Evolutionary conservation across 1,284 basidiomycete species (phyloP), one percentile per base, ranked within the genome.

Genomic region (Ceratobasidium sp.): DNA sequence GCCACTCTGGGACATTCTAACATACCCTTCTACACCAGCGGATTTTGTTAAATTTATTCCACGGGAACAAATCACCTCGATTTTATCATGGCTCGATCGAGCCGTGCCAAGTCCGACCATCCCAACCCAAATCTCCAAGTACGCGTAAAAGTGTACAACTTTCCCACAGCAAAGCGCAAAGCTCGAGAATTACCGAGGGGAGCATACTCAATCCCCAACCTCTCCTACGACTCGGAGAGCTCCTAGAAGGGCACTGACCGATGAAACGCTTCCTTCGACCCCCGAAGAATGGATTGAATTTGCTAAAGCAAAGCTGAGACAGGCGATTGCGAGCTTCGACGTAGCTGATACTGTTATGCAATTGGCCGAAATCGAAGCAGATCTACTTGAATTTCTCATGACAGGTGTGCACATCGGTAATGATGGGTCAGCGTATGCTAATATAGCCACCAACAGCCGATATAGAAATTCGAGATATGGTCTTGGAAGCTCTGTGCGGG

Each of bases 271-370:
- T 29, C 73, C 73, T 38, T 73, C 80, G 6, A 62, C 77, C 0
- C 78, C 82, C 1, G 84, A 84, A 29, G 85, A 86, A 72, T 85
- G 84, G 85, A 79, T 85, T 22, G 76, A 35, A 12, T 64, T 64
- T 64, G 60, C 60, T 6, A 31, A 50, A 25, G 52, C 22, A 47
- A 64, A 50, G 45, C 17, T 64, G 35, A 27, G 32, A n/a, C 31
- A 27, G 34, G 29, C 34, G 60, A 27, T 6, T 15, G 34, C 12
- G 25, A 27, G n/a, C n/a, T n/a, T n/a, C n/a, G n/a, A n/a, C n/a
- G n/a, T n/a, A 10, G 34, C 25, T 8, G 29, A 49, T 15, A 47
- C 34, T 3, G 25, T 64, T 17, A 6, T 10, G 10, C 17, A 34
- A 17, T 27, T 64, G 45, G 45, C 47, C 7, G 34, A 12, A n/a